These are phyloP conservation scores for Pseudopediastrum boryanum DNA, from an alignment of 139 green algal species.

Conservation along the genomic window DNA sequence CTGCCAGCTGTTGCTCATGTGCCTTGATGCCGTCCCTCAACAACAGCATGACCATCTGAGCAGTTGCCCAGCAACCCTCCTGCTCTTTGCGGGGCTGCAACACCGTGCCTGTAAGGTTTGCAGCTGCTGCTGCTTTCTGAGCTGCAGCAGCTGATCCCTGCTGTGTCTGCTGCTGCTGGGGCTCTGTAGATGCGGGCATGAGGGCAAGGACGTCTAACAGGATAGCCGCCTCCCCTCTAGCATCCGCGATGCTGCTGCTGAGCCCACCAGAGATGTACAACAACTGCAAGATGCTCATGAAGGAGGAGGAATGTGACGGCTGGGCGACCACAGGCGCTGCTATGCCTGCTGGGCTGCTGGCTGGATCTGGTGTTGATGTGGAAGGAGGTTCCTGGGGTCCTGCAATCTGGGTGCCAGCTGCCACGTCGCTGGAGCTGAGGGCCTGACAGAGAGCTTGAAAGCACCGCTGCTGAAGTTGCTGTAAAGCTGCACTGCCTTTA, in stretches of 20 bases:
- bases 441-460: no score
- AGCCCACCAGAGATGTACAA: background rate
- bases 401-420: no score
- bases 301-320: background rate
- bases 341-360: background rate
- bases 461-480: no score
- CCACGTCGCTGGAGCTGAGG: no score
- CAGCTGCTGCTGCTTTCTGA: constrained; percentile 7
- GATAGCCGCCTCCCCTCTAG: constrained; percentile 21
- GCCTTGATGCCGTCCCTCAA: background rate
- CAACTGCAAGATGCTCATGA: background rate
- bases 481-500: no score
- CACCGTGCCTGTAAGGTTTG: background rate
- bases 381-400: no score
- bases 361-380: background rate
- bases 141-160: background rate
- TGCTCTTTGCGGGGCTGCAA: background rate
- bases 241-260: background rate
- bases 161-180: constrained; percentile 1
- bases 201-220: constrained; percentile 22
- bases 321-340: background rate
- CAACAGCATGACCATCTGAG: background rate
- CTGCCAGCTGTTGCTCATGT: constrained; percentile 5
- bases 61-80: background rate
- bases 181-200: background rate